Conservation (phyloP, 805 yeast species). For the Yarrowia osloensis region DNA sequence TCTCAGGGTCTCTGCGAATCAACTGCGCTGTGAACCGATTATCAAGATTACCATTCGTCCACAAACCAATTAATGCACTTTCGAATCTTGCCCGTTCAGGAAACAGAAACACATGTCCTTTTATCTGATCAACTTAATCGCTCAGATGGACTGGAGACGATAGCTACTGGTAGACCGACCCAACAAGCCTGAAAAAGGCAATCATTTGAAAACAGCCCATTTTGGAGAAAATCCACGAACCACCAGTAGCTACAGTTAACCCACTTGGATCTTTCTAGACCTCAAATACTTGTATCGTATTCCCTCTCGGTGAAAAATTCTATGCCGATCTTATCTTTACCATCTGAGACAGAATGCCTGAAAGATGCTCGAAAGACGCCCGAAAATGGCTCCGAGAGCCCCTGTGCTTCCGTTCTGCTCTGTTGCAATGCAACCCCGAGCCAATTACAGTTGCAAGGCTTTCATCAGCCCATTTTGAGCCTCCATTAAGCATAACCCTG, state of each 20-base stretch:
- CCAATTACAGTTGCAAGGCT: background rate
- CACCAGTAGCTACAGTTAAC: too few relatives aligned
- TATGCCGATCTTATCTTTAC: background rate
- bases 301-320: background rate
- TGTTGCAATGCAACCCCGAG: background rate
- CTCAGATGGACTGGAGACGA: background rate
- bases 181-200: too few relatives aligned
- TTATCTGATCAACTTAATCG: constrained; percentile 7
- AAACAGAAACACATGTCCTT: background rate
- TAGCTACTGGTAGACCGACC: too few relatives aligned
- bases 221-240: too few relatives aligned
- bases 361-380: too few relatives aligned
- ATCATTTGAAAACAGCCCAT: too few relatives aligned
- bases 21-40: too few relatives aligned
- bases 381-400: background rate
- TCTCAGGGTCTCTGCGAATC: too few relatives aligned
- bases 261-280: too few relatives aligned
- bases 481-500: background rate
- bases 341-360: background rate
- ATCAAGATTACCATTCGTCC: background rate
- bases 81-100: background rate
- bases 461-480: background rate
- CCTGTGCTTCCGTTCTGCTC: background rate
- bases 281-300: too few relatives aligned
- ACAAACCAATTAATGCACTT: background rate